Conservation (phyloP, 352 stramenopile genomes). For the Phytophthora boehmeriae region DNA sequence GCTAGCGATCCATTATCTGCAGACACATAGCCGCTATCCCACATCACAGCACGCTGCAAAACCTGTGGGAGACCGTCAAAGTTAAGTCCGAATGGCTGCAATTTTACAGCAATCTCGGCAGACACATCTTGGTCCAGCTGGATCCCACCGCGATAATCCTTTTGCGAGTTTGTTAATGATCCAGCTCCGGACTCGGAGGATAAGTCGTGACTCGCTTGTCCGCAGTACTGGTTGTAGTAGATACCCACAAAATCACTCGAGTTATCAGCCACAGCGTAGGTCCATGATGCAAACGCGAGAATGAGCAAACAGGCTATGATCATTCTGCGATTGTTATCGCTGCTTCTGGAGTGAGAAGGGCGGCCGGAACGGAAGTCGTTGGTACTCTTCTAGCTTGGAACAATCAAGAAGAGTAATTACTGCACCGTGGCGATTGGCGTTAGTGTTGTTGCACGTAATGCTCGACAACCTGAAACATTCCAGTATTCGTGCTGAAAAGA, state of each 20-base stretch:
- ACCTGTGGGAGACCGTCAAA: constrained; percentile 31
- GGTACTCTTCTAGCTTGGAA: constrained; percentile 3
- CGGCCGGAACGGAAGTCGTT: background rate
- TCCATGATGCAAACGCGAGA: background rate
- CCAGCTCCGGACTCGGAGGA: background rate
- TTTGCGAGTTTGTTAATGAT: background rate
- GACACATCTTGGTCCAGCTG: constrained; percentile 17
- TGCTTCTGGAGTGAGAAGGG: constrained; percentile 4
- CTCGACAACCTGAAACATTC: background rate
- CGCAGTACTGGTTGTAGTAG: constrained; percentile 32
- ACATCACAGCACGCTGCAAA: constrained; percentile 42
- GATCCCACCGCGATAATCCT: background rate
- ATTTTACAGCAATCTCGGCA: constrained; percentile 20
- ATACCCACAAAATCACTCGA: constrained; percentile 26
- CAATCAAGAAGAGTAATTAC: constrained; percentile 11
- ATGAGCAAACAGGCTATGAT: background rate
- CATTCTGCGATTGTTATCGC: background rate
- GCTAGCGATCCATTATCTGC: constrained; percentile 18
- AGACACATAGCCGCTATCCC: constrained; percentile 40
- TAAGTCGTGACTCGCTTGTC: constrained; percentile 2
- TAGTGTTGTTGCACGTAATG: background rate
- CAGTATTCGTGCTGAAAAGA: background rate
- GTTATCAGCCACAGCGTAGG: background rate
- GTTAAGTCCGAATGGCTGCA: constrained; percentile 24
- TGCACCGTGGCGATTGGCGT: constrained; percentile 16